Conservation (phyloP, 2,329 filamentous ascomycete species). For the Cladophialophora psammophila region DNA sequence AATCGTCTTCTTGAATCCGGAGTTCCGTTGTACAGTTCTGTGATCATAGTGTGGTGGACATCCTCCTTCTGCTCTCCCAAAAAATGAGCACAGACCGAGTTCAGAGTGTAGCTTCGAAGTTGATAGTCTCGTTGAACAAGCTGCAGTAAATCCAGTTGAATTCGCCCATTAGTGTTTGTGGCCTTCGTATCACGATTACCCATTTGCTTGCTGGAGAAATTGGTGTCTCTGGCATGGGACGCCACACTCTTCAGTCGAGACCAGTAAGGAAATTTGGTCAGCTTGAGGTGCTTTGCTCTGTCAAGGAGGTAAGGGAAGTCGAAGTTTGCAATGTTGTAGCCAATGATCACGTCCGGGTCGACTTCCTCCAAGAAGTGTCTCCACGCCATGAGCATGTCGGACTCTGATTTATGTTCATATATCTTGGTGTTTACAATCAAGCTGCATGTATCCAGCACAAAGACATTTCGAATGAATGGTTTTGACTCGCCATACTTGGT, state of each 20-base stretch:
- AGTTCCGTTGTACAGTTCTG: slow-evolving; percentile 95
- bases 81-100: slow-evolving; percentile 94
- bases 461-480: slow-evolving; percentile 95
- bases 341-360: slow-evolving; percentile 96
- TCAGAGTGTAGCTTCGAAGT: slow-evolving; percentile 93
- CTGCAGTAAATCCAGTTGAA: slow-evolving; percentile 94
- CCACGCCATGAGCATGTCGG: slow-evolving; percentile 92
- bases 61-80: slow-evolving; percentile 98
- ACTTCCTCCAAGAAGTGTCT: slow-evolving; percentile 86
- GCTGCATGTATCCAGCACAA: slow-evolving; percentile 90
- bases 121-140: slow-evolving; percentile 94
- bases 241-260: slow-evolving; percentile 74
- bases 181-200: slow-evolving; percentile 92
- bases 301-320: slow-evolving; percentile 97
- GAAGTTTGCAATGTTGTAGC: slow-evolving; percentile 98
- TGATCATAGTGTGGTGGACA: slow-evolving; percentile 99
- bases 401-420: slow-evolving; percentile 79
- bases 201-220: slow-evolving; percentile 98
- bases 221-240: slow-evolving; percentile 78
- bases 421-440: slow-evolving; percentile 95
- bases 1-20: slow-evolving; percentile 88
- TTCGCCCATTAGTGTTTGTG: slow-evolving; percentile 91
- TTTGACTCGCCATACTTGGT: slow-evolving; percentile 94
- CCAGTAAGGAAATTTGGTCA: slow-evolving; percentile 83
- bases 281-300: slow-evolving; percentile 83